Evolutionary conservation across 2,329 filamentous ascomycete genomes (phyloP), one percentile per base, ranked within the genome.

Genomic region (Aspergillus brasiliensis): DNA sequence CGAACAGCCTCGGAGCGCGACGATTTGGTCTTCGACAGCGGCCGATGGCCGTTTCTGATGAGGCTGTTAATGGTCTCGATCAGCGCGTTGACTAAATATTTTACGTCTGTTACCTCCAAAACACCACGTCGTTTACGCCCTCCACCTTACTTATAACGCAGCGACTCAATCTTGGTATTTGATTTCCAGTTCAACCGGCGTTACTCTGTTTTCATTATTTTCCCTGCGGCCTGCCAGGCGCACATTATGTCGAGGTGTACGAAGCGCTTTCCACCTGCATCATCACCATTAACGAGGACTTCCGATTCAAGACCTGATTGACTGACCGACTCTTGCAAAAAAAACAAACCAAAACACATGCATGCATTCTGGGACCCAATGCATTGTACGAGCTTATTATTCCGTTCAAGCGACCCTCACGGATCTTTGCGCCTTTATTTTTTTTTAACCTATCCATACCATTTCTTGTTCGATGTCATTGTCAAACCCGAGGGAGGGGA

Each of bases 1-100:
- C 74, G 27, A 76, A 77, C 48, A 77, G 75, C 54, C 58, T 77
- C 15, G 73, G 75, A 2, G 67, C 72, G 17, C 72, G 75, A 34
- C 67, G 70, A 60, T 69, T 77, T 38, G 73, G 72, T 23, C 65
- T 76, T 21, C 66, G 75, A 60, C 69, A 65, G 55, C 73, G 72
- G 27, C 67, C 68, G 19, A 63, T 69, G 27, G 66, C 67, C 31
- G 60, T 63, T 11, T 64, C 64, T 8, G 68, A 71, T 21, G 69
- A 69, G 34, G 62, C 63, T 55, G 61, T 63, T 49, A 72, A 72
- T 59, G 59, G 62, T 19, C 56, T 75, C 31, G 68, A 73, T 49
- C 69, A 73, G 58, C 70, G 68, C 63, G 70, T 74, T 59, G 68
- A 73, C 62, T 75, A 65, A 68, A 49, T 56, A 52, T 59, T 59